phyloP scores from a whole-genome alignment of 345 rosid genomes.

The Gossypium ekmanianum region DNA sequence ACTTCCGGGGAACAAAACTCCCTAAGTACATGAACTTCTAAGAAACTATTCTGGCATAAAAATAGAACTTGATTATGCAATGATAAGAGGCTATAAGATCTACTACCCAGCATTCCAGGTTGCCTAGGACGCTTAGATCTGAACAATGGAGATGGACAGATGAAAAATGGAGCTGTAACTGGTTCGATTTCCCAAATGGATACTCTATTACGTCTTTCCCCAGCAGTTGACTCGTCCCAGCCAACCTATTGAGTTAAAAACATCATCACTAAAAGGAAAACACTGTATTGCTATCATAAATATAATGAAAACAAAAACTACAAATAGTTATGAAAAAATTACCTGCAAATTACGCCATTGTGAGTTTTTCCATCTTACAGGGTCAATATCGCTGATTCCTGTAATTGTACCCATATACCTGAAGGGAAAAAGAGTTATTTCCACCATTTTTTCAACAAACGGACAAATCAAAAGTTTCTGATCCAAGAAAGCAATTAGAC shows the following conservation, averaged over 20 bases:
- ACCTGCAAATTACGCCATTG: constrained; percentile 98
- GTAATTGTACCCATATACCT: constrained; percentile 98
- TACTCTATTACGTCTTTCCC: constrained; percentile 75
- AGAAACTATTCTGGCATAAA: neutral
- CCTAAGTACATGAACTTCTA: neutral
- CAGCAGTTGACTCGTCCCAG: constrained; percentile 97
- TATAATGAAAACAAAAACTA: neutral
- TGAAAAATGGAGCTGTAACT: constrained; percentile 83
- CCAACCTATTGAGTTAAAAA: constrained; percentile 60
- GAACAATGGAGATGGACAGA: constrained; percentile 88
- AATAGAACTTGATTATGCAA: neutral
- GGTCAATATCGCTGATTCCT: constrained; percentile 80
- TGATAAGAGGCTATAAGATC: neutral
- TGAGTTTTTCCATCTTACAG: constrained; percentile 88
- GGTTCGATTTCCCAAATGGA: constrained; percentile 98
- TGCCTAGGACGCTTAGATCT: constrained; percentile 77
- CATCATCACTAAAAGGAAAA: neutral
- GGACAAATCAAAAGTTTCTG: neutral
- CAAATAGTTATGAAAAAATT: neutral
- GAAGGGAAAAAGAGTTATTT: constrained; percentile 22
- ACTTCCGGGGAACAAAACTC: constrained; percentile 2
- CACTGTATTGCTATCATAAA: neutral
- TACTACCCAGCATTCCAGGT: constrained; percentile 73
- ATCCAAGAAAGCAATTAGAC: neutral
- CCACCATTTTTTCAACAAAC: neutral